Evolutionary conservation across 2,329 filamentous ascomycete species (phyloP).

Genomic region (Ascochyta pisi): DNA sequence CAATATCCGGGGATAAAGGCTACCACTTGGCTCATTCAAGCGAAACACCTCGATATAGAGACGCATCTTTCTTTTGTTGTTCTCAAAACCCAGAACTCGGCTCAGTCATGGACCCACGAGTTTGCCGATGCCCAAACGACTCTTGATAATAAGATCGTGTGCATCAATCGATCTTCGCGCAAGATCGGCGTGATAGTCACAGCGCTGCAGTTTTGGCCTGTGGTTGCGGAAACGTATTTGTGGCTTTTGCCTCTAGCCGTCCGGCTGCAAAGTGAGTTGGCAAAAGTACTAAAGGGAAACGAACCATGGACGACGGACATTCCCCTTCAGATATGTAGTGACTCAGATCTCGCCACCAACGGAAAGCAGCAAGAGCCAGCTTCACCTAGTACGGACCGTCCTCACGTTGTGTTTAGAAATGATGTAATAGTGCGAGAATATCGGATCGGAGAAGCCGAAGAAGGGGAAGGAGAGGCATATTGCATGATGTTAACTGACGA

Average conservation of each 20-base stretch:
- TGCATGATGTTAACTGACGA: not conserved
- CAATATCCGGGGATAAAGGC: not conserved
- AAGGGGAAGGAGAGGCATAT: not conserved
- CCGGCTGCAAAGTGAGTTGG: not conserved
- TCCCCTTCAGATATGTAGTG: fast-evolving
- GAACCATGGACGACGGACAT: not conserved
- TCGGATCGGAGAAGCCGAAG: not conserved
- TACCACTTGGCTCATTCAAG: not conserved
- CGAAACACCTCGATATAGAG: not conserved
- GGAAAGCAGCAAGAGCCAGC: not conserved
- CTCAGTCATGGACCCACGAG: not conserved
- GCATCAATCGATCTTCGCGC: not conserved
- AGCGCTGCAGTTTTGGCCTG: not conserved
- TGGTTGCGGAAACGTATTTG: not conserved
- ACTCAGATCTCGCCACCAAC: not conserved
- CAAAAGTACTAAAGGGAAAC: not conserved
- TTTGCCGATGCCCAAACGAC: not conserved
- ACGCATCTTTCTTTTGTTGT: not conserved
- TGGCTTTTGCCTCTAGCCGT: not conserved
- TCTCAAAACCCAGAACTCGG: not conserved
- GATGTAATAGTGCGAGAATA: not conserved
- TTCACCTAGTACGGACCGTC: not conserved
- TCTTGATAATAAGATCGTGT: not conserved
- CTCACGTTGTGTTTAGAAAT: not conserved
- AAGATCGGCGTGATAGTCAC: not conserved